Evolutionary conservation across 768 basidiomycete genomes (phyloP), one percentile per base, ranked within the genome.

Genomic region (Scleroderma citrinum): DNA sequence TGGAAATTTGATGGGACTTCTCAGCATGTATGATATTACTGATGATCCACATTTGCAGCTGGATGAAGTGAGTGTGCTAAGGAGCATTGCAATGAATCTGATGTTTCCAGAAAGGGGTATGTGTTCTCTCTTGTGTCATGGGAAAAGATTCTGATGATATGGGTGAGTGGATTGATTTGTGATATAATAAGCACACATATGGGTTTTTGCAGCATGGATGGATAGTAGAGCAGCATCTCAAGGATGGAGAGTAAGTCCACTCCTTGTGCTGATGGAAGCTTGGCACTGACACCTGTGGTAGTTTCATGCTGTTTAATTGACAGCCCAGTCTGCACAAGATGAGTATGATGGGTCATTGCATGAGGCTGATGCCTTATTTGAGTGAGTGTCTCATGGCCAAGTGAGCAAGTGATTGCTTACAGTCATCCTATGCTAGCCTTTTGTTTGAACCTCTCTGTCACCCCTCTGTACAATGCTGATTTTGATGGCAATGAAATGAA

Each of bases 291-390:
- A 1, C 59, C n/a, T 12, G 17, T 47, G n/a, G 34, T 30, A 93
- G 91, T 61, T 93, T 75, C 57, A 89, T 97, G 19, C 72, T 99
- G 46, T 98, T 99, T 74, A 98, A 99, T 67, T 93, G 96, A 45
- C 96, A 99, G 64, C 96, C 96, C 11, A 89, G 85, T 78, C 70
- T 98, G 68, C 96, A 99, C 69, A 99, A 99, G 70, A 98, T 98
- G 96, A 95, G 92, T 76, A 98, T 98, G 96, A 98, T 98, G 96
- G 90, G 90, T 68, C 96, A 98, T 72, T 83, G 94, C 31, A 90
- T 98, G 26, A 92, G 88, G 61, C 72, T 98, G 52, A 96, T 98
- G 93, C 89, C 91, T 12, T 97, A 98, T 69, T 98, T 94, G 19
- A 98, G 92, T 94, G 60, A 66, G 92, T 78, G 7, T 2, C 46